These are phyloP conservation scores for Solanum peruvianum DNA, from an alignment of 257 asterid genomes.

Conservation along the genomic window DNA sequence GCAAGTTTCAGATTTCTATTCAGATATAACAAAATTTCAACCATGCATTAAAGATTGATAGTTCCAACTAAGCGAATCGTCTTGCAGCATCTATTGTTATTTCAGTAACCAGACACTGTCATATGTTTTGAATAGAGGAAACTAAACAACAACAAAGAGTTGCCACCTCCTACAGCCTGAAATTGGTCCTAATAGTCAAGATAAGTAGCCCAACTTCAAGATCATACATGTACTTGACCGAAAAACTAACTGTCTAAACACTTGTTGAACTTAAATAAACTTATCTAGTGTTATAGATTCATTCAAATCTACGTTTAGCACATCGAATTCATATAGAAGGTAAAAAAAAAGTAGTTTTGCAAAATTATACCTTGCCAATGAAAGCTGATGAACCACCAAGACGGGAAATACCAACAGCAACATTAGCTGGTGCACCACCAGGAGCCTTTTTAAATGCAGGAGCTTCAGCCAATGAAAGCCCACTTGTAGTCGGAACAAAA, in stretches of 20 bases:
- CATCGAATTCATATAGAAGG: not conserved
- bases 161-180: not conserved
- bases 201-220: not conserved
- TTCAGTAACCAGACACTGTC: not conserved
- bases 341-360: not conserved
- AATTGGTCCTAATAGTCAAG: not conserved
- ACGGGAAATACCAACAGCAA: constrained; percentile 97
- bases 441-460: constrained; percentile 96
- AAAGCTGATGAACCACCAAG: constrained; percentile 95
- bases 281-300: not conserved
- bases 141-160: not conserved
- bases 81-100: not conserved
- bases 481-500: constrained; percentile 87
- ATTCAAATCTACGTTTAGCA: not conserved
- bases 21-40: not conserved
- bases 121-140: not conserved
- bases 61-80: not conserved
- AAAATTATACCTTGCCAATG: constrained; percentile 68
- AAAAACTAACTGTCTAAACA: not conserved
- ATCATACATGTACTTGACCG: not conserved
- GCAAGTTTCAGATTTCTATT: not conserved
- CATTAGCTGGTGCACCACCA: constrained; percentile 99
- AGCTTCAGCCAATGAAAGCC: constrained; percentile 84
- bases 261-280: not conserved
- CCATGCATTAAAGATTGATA: not conserved